Evolutionary conservation across 2,329 filamentous ascomycete species (phyloP).

Genomic region (Pezizomycotina sp.): DNA sequence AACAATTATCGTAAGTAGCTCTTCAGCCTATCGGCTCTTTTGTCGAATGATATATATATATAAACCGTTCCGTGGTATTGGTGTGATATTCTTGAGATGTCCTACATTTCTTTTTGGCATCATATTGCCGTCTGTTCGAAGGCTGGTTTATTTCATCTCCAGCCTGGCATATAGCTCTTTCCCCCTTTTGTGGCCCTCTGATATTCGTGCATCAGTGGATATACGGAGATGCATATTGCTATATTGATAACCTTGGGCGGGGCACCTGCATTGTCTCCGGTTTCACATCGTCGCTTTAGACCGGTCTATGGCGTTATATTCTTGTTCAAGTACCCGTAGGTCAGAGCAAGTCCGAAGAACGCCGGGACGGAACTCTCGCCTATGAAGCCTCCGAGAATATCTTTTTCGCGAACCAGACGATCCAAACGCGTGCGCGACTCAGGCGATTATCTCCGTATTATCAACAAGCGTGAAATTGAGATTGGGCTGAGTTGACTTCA

Average conservation of each 20-base stretch:
- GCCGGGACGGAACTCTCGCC: slow-evolving; percentile 71
- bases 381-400: slow-evolving; percentile 54
- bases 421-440: slow-evolving; percentile 97
- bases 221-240: background rate
- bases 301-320: slow-evolving; percentile 94
- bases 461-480: slow-evolving; percentile 47
- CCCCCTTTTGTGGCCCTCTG: background rate
- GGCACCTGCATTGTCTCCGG: slow-evolving; percentile 15
- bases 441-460: slow-evolving; percentile 79
- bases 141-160: slow-evolving; percentile 1
- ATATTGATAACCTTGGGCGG: slow-evolving; percentile 7
- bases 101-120: background rate
- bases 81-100: background rate
- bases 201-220: background rate
- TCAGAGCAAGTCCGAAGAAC: slow-evolving; percentile 42
- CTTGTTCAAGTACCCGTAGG: slow-evolving; percentile 87
- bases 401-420: slow-evolving; percentile 94
- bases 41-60: background rate
- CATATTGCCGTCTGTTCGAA: background rate
- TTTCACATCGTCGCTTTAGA: slow-evolving; percentile 29
- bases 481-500: slow-evolving; percentile 54
- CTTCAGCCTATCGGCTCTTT: slow-evolving; percentile 23
- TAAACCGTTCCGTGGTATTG: background rate
- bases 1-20: slow-evolving; percentile 37
- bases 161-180: background rate